These are phyloP conservation scores for Zygotorulaspora sp. DNA, from an alignment of 805 yeast species.

Conservation along the genomic window DNA sequence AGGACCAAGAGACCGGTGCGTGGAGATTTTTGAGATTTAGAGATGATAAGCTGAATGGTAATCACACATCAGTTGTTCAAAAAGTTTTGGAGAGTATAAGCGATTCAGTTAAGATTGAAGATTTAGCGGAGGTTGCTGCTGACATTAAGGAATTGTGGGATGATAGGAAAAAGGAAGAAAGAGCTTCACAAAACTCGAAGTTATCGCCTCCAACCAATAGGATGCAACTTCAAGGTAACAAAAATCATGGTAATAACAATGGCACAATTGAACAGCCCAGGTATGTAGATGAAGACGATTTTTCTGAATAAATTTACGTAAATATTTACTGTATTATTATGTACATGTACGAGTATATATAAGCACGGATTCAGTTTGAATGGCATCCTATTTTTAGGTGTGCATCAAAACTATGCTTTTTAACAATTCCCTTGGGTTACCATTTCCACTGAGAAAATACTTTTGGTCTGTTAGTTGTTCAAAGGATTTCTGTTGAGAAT, in stretches of 20 bases:
- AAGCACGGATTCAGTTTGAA: conserved; percentile 3
- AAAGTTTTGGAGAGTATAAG: conserved; percentile 79
- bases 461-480: conserved; percentile 44
- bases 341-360: conserved; percentile 12
- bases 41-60: conserved; percentile 88
- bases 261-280: conserved; percentile 23
- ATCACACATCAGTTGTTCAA: conserved; percentile 73
- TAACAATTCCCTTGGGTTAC: conserved; percentile 54
- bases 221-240: too few species aligned
- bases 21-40: conserved; percentile 89
- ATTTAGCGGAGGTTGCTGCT: conserved; percentile 54
- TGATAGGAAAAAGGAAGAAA: conserved; percentile 41
- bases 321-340: conserved; percentile 8
- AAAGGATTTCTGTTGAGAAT: conserved; percentile 29
- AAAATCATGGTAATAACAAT: too few species aligned
- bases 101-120: conserved; percentile 81
- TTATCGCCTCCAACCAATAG: too few species aligned
- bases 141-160: conserved; percentile 61
- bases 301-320: conserved; percentile 28
- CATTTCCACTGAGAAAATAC: conserved; percentile 57
- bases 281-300: conserved; percentile 34
- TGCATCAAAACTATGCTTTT: conserved; percentile 32
- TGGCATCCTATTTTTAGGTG: conserved; percentile 8
- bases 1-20: conserved; percentile 52
- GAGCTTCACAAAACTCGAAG: conserved; percentile 12